phyloP scores from a whole-genome alignment of 1,284 basidiomycete species.

The Thecaphora thlaspeos region DNA sequence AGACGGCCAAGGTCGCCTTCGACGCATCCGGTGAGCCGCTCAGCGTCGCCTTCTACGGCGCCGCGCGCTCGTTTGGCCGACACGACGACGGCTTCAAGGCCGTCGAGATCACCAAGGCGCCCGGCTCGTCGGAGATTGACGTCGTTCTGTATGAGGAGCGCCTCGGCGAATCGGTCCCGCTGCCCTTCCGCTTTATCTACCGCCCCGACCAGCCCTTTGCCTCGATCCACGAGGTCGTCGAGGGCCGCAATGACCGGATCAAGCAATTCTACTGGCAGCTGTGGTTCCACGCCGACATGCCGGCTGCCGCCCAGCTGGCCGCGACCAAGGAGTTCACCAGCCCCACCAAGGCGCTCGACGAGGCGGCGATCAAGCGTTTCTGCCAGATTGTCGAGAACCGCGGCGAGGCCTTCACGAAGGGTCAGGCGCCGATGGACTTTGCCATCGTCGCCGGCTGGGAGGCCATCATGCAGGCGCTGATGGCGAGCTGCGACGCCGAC shows the following conservation, averaged over 20 bases:
- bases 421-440: conserved; percentile 82
- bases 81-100: conserved; percentile 79
- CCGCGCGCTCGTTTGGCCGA: conserved; percentile 74
- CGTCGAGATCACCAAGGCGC: conserved; percentile 62
- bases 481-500: conserved; percentile 49
- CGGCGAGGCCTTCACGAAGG: conserved; percentile 77
- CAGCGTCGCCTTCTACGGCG: conserved; percentile 69
- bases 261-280: conserved; percentile 63
- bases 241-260: conserved; percentile 84
- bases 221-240: conserved; percentile 86
- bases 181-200: conserved; percentile 80
- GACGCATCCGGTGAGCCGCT: conserved; percentile 62
- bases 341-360: conserved; percentile 60
- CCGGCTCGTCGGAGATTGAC: conserved; percentile 63
- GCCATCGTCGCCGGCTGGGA: conserved; percentile 94
- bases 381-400: conserved; percentile 92
- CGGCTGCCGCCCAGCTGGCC: conserved; percentile 30
- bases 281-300: conserved; percentile 53
- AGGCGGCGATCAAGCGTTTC: conserved; percentile 78
- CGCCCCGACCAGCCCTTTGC: conserved; percentile 84
- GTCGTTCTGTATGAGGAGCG: conserved; percentile 84
- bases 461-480: conserved; percentile 54
- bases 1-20: conserved; percentile 70
- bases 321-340: conserved; percentile 33
- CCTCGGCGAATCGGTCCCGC: conserved; percentile 72